Conservation (phyloP, 768 basidiomycete species). For the Leccinum incarnatum region DNA sequence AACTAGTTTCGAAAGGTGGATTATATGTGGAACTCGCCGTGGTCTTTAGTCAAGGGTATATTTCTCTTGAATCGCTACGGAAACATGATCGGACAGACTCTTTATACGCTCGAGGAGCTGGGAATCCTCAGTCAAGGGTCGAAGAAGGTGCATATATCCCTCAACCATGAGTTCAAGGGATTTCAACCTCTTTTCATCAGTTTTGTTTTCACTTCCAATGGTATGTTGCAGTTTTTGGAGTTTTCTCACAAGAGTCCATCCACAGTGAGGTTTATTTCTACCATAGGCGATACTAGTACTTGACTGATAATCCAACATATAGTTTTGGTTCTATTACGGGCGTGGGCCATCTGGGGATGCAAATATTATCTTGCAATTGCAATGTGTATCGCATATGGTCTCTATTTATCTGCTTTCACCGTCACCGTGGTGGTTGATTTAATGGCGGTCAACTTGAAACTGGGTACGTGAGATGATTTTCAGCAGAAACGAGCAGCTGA, state of each 20-base stretch:
- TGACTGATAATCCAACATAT: neutral
- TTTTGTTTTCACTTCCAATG: constrained; percentile 9
- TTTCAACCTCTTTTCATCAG: neutral
- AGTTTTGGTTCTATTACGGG: constrained; percentile 19
- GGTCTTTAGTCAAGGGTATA: constrained; percentile 5
- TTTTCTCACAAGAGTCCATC: constrained; percentile 6
- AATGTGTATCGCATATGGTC: neutral
- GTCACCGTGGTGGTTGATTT: neutral
- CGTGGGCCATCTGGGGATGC: constrained; percentile 18
- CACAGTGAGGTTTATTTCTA: constrained; percentile 7
- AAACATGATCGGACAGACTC: constrained; percentile 8
- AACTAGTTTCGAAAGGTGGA: neutral
- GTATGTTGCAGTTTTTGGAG: neutral
- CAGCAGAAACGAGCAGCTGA: neutral
- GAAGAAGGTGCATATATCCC: neutral
- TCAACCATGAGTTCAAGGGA: neutral
- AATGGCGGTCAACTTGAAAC: accelerated
- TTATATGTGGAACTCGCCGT: constrained; percentile 4
- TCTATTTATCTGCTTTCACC: neutral
- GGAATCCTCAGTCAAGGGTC: constrained; percentile 10
- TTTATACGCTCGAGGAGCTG: constrained; percentile 11
- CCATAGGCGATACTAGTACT: neutral
- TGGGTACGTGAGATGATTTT: neutral
- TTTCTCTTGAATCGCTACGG: constrained; percentile 21
- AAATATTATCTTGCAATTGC: neutral